phyloP scores from a whole-genome alignment of 345 rosid species.

The Euphorbia peplus region DNA sequence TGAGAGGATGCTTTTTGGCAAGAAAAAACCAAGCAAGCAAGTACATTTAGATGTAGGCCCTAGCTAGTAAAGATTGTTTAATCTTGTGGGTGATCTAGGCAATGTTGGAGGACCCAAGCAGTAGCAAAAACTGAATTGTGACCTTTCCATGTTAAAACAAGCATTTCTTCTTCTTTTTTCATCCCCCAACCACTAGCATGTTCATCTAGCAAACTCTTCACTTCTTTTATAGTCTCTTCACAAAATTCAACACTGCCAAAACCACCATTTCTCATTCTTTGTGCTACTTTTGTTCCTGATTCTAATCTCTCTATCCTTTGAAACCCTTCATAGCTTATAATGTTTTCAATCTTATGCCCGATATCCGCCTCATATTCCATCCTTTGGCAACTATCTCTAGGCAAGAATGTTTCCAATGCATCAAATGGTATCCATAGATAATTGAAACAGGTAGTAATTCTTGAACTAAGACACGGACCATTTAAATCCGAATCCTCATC shows the following conservation, averaged over 20 bases:
- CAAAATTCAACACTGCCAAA: constrained; percentile 41
- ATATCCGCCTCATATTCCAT: constrained; percentile 59
- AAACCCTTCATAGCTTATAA: constrained; percentile 47
- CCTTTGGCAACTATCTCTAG: constrained; percentile 57
- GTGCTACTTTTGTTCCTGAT: constrained; percentile 35
- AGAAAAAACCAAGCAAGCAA: too few species aligned
- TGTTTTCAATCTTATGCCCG: constrained; percentile 56
- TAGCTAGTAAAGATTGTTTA: background rate
- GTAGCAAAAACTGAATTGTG: constrained; percentile 69
- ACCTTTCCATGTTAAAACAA: constrained; percentile 76
- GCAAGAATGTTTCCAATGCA: constrained; percentile 64
- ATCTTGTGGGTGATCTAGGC: background rate
- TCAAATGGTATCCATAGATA: constrained; percentile 77
- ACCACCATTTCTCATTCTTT: constrained; percentile 51
- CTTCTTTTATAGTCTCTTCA: constrained; percentile 53
- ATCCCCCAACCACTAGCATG: constrained; percentile 79
- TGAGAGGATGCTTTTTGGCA: too few species aligned
- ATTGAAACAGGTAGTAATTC: constrained; percentile 60
- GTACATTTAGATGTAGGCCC: too few species aligned
- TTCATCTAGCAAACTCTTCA: constrained; percentile 53
- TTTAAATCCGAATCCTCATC: constrained; percentile 64
- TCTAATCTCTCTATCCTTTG: constrained; percentile 57
- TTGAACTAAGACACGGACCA: constrained; percentile 40
- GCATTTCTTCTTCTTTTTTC: constrained; percentile 62
- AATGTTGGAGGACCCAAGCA: constrained; percentile 48